Evolutionary conservation across 73 alveolate genomes (phyloP).

Genomic region (Symbiodinium pilosum): DNA sequence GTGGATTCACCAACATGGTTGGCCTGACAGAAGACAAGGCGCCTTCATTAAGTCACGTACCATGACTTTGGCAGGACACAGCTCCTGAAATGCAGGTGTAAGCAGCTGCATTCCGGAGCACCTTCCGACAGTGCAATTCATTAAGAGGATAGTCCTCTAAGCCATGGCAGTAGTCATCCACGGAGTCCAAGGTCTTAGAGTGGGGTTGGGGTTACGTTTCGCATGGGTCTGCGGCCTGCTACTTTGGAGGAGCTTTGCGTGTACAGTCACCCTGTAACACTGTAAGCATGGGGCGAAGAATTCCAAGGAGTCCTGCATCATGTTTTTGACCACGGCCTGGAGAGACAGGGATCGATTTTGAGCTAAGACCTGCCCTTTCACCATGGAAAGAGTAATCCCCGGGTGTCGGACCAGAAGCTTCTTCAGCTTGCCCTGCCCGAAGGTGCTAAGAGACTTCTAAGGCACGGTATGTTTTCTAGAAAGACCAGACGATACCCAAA

Average conservation of each 20-base stretch:
- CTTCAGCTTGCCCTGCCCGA: constrained; percentile 97
- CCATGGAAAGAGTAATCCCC: not conserved
- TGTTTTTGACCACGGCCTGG: constrained; percentile 97
- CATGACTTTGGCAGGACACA: constrained; percentile 34
- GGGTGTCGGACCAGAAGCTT: constrained; percentile 96
- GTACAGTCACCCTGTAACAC: not conserved
- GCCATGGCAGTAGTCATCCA: constrained; percentile 96
- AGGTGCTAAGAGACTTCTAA: too few species aligned
- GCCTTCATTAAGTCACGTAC: constrained; percentile 2
- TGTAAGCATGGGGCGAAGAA: constrained; percentile 75
- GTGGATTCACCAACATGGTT: not conserved
- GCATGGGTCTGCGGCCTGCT: constrained; percentile 95
- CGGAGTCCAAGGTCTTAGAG: constrained; percentile 96
- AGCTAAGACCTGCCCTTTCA: not conserved
- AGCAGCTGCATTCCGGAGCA: too few species aligned
- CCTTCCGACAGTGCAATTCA: too few species aligned
- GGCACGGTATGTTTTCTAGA: too few species aligned
- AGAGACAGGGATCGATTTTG: not conserved
- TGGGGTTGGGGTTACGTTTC: constrained; percentile 96
- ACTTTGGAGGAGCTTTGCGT: not conserved
- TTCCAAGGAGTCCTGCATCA: constrained; percentile 99
- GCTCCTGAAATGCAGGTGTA: constrained; percentile 65
- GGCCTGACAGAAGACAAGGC: not conserved
- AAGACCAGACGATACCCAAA: too few species aligned
- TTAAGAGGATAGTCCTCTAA: constrained; percentile 66